Conservation (phyloP, 2,329 filamentous ascomycete species). For the Clarireedia homoeocarpa region DNA sequence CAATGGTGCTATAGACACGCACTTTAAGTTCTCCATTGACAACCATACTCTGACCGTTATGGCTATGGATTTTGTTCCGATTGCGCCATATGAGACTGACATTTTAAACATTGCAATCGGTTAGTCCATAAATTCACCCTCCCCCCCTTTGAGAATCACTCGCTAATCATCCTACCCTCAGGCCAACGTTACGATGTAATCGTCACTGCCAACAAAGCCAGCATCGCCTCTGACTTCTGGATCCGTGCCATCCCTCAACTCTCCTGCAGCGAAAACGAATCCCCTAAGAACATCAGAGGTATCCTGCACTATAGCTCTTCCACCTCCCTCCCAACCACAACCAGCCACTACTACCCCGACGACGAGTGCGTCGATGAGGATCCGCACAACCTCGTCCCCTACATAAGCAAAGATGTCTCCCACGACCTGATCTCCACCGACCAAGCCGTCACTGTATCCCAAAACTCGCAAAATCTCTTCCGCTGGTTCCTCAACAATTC, state of each 20-base stretch:
- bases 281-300: constrained; percentile 40
- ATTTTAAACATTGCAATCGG: constrained; percentile 47
- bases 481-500: constrained; percentile 41
- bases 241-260: constrained; percentile 47
- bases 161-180: not conserved
- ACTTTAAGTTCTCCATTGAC: constrained; percentile 40
- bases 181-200: constrained; percentile 37
- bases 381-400: constrained; percentile 23
- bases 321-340: constrained; percentile 24
- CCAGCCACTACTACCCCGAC: constrained; percentile 17
- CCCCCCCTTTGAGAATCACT: not conserved
- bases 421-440: constrained; percentile 1
- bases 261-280: constrained; percentile 47
- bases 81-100: constrained; percentile 30
- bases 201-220: constrained; percentile 38
- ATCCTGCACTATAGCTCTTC: constrained; percentile 42
- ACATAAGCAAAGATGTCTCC: constrained; percentile 14
- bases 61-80: constrained; percentile 49
- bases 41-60: constrained; percentile 49
- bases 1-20: constrained; percentile 34
- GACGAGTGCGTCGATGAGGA: constrained; percentile 27
- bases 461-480: constrained; percentile 31
- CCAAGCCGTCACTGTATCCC: constrained; percentile 19
- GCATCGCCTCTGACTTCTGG: constrained; percentile 41
- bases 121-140: not conserved